phyloP scores from a whole-genome alignment of 306 rosid species.

The Biancaea sappan region DNA sequence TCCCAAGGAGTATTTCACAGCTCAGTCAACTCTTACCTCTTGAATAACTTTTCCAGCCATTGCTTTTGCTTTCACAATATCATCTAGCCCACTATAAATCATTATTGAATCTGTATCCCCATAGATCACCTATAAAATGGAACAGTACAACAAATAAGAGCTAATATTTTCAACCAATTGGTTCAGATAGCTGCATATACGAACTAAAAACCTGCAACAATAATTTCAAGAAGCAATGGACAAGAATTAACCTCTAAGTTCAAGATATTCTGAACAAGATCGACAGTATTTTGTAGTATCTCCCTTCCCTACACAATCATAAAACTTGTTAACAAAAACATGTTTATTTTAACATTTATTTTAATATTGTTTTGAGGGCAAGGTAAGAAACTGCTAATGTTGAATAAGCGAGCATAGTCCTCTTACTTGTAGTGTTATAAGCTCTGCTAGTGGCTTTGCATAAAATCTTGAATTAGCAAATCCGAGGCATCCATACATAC shows the following conservation, averaged over 20 bases:
- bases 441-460: conserved; percentile 97
- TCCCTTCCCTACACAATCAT: conserved; percentile 85
- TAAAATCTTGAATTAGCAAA: conserved; percentile 95
- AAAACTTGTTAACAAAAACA: conserved; percentile 33
- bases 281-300: conserved; percentile 93
- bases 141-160: conserved; percentile 35
- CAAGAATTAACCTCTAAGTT: conserved; percentile 78
- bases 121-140: conserved; percentile 73
- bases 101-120: conserved; percentile 98
- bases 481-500: conserved; percentile 99
- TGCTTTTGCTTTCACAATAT: conserved; percentile 72
- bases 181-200: conserved; percentile 14
- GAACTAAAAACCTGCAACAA: conserved; percentile 9
- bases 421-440: conserved; percentile 87
- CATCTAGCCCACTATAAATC: conserved; percentile 96
- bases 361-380: conserved; percentile 21
- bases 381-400: conserved; percentile 8
- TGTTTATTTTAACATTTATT: conserved; percentile 6
- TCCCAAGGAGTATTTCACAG: conserved; percentile 26
- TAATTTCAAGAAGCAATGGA: conserved; percentile 35
- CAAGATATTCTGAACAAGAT: conserved; percentile 90
- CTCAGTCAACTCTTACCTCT: conserved; percentile 66
- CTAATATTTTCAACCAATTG: conserved; percentile 28
- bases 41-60: conserved; percentile 84
- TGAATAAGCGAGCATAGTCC: conserved; percentile 26